These are phyloP conservation scores for Calendula officinalis DNA, from an alignment of 129 eudicot species.

Conservation along the genomic window DNA sequence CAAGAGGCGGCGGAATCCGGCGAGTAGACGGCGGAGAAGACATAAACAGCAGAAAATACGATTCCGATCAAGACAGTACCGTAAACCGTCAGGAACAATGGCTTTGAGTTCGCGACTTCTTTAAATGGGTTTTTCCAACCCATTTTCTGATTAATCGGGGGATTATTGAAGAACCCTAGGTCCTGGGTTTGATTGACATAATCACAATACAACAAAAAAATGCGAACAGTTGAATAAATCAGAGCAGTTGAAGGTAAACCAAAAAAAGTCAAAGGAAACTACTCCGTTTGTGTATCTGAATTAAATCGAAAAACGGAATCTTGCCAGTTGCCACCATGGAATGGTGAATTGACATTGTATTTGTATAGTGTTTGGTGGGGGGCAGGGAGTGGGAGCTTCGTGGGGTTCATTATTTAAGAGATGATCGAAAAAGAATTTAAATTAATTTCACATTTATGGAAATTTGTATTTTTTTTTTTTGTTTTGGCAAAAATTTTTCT, in stretches of 20 bases:
- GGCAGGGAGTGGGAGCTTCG: slow-evolving; percentile 27
- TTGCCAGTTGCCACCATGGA: too few species aligned
- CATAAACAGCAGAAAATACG: slow-evolving; percentile 67
- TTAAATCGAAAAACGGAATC: too few species aligned
- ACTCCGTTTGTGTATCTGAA: too few species aligned
- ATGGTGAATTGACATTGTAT: too few species aligned
- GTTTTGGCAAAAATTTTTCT: too few species aligned
- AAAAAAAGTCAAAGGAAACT: too few species aligned
- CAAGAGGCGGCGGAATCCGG: slow-evolving; percentile 43
- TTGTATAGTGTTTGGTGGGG: slow-evolving; percentile 17
- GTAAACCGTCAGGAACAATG: slow-evolving; percentile 81
- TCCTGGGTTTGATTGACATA: slow-evolving; percentile 20
- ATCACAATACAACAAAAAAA: too few species aligned
- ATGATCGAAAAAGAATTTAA: slow-evolving; percentile 13
- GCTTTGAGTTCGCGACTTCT: slow-evolving; percentile 72
- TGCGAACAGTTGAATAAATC: too few species aligned
- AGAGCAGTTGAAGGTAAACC: too few species aligned
- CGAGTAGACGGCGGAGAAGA: slow-evolving; percentile 80
- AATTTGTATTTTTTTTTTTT: too few species aligned
- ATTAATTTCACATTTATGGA: slow-evolving; percentile 19
- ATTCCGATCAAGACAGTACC: slow-evolving; percentile 73
- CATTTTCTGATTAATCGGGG: slow-evolving; percentile 31
- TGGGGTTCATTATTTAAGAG: slow-evolving; percentile 27
- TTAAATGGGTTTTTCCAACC: slow-evolving; percentile 62
- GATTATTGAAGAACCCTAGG: slow-evolving; percentile 13